Evolutionary conservation across 2,329 filamentous ascomycete genomes (phyloP).

Genomic region (Hirsutella rhossiliensis): DNA sequence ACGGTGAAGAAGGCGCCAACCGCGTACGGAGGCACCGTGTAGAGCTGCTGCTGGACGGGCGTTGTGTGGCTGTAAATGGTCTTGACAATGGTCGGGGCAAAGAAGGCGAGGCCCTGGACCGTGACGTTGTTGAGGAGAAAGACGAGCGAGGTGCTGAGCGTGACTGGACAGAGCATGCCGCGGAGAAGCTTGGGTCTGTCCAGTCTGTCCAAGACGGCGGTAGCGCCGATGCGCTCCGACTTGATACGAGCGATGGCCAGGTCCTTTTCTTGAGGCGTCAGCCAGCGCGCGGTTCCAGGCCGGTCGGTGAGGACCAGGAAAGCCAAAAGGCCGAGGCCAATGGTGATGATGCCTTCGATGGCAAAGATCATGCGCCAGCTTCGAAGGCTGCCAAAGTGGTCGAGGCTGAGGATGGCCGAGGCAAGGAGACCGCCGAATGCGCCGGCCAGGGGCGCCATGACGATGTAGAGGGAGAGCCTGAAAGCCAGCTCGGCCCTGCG

Average conservation of each 20-base stretch:
- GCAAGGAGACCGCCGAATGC: conserved; percentile 60
- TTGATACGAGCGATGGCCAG: conserved; percentile 55
- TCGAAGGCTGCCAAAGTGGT: conserved; percentile 41
- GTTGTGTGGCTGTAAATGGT: conserved; percentile 49
- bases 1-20: conserved; percentile 57
- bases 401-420: conserved; percentile 49
- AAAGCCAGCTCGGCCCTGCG: conserved; percentile 56
- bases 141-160: conserved; percentile 41
- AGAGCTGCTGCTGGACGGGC: conserved; percentile 53
- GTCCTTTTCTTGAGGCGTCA: conserved; percentile 52
- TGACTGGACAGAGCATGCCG: conserved; percentile 53
- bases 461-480: conserved; percentile 55
- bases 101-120: conserved; percentile 59
- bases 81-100: conserved; percentile 54
- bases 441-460: conserved; percentile 58
- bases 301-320: conserved; percentile 58
- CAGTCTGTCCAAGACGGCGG: conserved; percentile 51
- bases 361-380: conserved; percentile 60
- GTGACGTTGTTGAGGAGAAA: conserved; percentile 59
- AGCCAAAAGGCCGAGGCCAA: conserved; percentile 41
- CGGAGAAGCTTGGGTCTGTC: conserved; percentile 44
- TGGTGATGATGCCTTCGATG: conserved; percentile 52
- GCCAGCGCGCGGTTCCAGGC: conserved; percentile 55
- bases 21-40: conserved; percentile 58
- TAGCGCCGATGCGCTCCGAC: conserved; percentile 52